Conservation (phyloP, 2,329 filamentous ascomycete genomes). For the Verticillium isaacii region DNA sequence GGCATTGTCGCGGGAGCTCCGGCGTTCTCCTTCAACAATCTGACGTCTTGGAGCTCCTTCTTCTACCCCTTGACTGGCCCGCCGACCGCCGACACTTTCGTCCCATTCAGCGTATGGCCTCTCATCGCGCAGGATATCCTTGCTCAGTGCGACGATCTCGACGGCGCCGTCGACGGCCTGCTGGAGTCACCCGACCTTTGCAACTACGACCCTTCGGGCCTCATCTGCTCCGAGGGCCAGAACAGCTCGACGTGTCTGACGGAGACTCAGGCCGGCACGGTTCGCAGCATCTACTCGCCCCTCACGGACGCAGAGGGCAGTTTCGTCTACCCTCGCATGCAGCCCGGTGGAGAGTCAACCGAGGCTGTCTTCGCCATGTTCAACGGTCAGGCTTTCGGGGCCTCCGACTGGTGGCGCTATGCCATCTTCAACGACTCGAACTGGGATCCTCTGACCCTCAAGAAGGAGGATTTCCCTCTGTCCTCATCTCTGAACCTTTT, state of each 20-base stretch:
- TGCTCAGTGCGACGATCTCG: conserved; percentile 43
- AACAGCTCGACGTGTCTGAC: conserved; percentile 31
- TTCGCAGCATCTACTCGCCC: conserved; percentile 25
- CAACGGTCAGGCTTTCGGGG: conserved; percentile 17
- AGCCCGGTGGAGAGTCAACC: conserved; percentile 46
- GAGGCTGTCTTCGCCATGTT: conserved; percentile 23
- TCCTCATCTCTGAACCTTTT: conserved; percentile 29
- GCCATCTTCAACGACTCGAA: conserved; percentile 33
- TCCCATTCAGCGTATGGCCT: conserved; percentile 17
- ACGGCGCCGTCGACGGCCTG: conserved; percentile 44
- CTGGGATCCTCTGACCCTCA: conserved; percentile 29
- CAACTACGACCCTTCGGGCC: conserved; percentile 32
- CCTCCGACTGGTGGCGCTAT: conserved; percentile 29
- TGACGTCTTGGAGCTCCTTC: conserved; percentile 31
- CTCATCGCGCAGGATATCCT: conserved; percentile 14
- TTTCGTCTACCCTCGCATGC: conserved; percentile 37
- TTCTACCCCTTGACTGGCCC: conserved; percentile 39
- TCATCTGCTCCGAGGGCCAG: conserved; percentile 32
- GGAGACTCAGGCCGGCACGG: conserved; percentile 30
- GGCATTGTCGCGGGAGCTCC: conserved; percentile 46
- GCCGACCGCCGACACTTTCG: conserved; percentile 21
- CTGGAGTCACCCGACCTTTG: conserved; percentile 40
- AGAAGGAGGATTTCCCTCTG: conserved; percentile 27
- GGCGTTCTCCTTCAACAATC: conserved; percentile 34
- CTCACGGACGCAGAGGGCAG: conserved; percentile 24